A percentile compares a stretch with the other conserved stretches of the same genome.
Conservation (phyloP, 2,329 filamentous ascomycete genomes). For the Phyllosticta capitalensis region DNA sequence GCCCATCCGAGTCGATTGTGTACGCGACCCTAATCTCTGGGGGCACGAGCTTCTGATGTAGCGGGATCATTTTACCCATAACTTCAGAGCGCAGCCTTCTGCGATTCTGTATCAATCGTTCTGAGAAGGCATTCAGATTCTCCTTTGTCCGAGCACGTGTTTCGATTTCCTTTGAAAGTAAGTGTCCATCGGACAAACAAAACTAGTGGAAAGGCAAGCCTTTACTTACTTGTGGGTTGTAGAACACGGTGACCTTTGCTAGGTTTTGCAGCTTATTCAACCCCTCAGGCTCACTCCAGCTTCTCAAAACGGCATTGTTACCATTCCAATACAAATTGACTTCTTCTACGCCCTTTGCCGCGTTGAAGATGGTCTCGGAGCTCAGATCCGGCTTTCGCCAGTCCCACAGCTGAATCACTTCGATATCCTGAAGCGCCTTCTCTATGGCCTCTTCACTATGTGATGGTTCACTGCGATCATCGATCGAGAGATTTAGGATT, state of each 20-base stretch:
- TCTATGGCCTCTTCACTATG: conserved; percentile 1
- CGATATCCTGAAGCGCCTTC: not conserved
- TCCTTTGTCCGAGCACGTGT: not conserved
- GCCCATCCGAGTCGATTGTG: too few species aligned
- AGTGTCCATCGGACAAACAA: not conserved
- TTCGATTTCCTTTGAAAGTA: not conserved
- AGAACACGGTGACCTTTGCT: not conserved
- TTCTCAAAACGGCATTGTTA: not conserved
- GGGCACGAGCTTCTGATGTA: too few species aligned
- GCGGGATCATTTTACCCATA: too few species aligned
- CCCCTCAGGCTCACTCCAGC: not conserved
- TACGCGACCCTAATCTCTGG: too few species aligned
- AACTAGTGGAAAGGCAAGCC: too few species aligned
- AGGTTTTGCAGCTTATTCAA: not conserved
- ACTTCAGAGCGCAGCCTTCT: too few species aligned
- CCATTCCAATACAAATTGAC: not conserved
- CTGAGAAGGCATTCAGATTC: too few species aligned
- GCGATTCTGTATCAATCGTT: too few species aligned
- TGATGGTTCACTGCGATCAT: not conserved
- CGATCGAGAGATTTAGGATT: not conserved
- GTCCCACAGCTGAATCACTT: not conserved
- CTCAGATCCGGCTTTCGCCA: conserved; percentile 1
- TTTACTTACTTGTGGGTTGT: not conserved
- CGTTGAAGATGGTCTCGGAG: not conserved
- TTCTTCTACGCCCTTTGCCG: not conserved